Percentiles rank a stretch among this genome's conserved stretches.
These are phyloP conservation scores for Diaporthe citri DNA, from an alignment of 2,329 filamentous ascomycete species.

Conservation along the genomic window DNA sequence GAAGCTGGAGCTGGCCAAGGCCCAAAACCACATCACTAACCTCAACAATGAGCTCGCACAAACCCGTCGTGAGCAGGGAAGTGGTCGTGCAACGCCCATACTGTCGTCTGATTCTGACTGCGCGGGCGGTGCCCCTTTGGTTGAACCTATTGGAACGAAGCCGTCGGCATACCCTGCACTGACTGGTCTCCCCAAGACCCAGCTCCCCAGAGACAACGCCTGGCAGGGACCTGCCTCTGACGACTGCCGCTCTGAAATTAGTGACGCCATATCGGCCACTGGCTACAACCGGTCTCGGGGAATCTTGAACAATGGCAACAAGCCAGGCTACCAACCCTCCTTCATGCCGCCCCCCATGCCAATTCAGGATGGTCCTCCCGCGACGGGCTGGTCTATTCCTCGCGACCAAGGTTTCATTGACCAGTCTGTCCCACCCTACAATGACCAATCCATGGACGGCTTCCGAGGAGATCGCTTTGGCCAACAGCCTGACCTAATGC, in stretches of 20 bases:
- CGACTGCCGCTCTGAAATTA: slow-evolving; percentile 68
- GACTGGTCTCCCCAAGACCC: slow-evolving; percentile 51
- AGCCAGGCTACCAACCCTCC: slow-evolving; percentile 52
- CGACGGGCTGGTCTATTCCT: slow-evolving; percentile 62
- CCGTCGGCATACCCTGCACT: slow-evolving; percentile 49
- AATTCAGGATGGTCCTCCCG: slow-evolving; percentile 52
- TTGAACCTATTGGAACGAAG: slow-evolving; percentile 40
- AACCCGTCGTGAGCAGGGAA: slow-evolving; percentile 69
- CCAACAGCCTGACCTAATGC: slow-evolving; percentile 62
- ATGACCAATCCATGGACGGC: slow-evolving; percentile 52
- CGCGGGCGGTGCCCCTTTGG: slow-evolving; percentile 46
- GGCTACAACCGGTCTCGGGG: slow-evolving; percentile 66
- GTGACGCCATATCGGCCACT: slow-evolving; percentile 64
- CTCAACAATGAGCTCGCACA: slow-evolving; percentile 80
- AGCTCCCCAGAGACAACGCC: slow-evolving; percentile 56
- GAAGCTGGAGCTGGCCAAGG: slow-evolving; percentile 78
- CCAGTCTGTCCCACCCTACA: slow-evolving; percentile 49
- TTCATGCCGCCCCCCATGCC: slow-evolving; percentile 46
- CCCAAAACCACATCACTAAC: slow-evolving; percentile 76
- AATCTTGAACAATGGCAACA: slow-evolving; percentile 66
- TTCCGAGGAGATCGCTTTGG: slow-evolving; percentile 61
- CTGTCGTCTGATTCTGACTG: slow-evolving; percentile 55
- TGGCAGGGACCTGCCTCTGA: slow-evolving; percentile 64
- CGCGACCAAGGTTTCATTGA: slow-evolving; percentile 57
- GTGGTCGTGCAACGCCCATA: slow-evolving; percentile 65